A percentile compares a stretch with the other conserved stretches of the same genome.
Evolutionary conservation across 306 rosid species (phyloP).

Genomic region (Erythrophleum fordii): DNA sequence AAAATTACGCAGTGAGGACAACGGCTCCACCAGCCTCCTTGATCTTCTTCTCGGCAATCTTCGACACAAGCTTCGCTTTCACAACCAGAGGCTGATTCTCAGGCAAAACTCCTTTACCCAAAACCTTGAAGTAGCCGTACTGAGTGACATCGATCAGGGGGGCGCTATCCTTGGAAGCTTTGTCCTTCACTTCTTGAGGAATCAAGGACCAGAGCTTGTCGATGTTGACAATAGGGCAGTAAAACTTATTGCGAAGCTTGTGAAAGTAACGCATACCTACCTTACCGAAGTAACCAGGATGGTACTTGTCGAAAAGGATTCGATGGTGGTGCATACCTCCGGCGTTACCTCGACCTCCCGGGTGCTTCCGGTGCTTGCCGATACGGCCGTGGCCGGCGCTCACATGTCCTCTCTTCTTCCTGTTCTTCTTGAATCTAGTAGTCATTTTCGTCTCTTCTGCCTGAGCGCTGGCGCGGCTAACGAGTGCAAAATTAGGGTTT

Average conservation of each 20-base stretch:
- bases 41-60: slow-evolving; percentile 83
- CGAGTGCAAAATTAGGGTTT: slow-evolving; percentile 41
- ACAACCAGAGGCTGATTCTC: slow-evolving; percentile 65
- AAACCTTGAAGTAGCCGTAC: slow-evolving; percentile 72
- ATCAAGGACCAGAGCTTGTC: slow-evolving; percentile 81
- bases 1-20: slow-evolving; percentile 64
- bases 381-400: slow-evolving; percentile 85
- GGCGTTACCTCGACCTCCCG: slow-evolving; percentile 83
- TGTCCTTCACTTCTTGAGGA: slow-evolving; percentile 66
- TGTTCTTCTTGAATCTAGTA: slow-evolving; percentile 76
- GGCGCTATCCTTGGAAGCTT: slow-evolving; percentile 54
- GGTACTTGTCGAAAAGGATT: slow-evolving; percentile 86
- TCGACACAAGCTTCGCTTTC: slow-evolving; percentile 74
- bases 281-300: slow-evolving; percentile 78
- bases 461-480: slow-evolving; percentile 32
- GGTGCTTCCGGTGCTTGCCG: slow-evolving; percentile 81
- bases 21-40: slow-evolving; percentile 84
- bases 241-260: slow-evolving; percentile 73
- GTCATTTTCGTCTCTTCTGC: slow-evolving; percentile 51
- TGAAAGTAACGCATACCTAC: slow-evolving; percentile 86
- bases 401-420: slow-evolving; percentile 88
- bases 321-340: slow-evolving; percentile 91
- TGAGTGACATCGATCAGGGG: slow-evolving; percentile 74
- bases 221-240: slow-evolving; percentile 70
- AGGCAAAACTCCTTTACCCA: slow-evolving; percentile 77